A percentile compares a stretch with the other conserved stretches of the same genome.
phyloP scores from a whole-genome alignment of 331 rosid genomes.

The Pyracantha coccinea region DNA sequence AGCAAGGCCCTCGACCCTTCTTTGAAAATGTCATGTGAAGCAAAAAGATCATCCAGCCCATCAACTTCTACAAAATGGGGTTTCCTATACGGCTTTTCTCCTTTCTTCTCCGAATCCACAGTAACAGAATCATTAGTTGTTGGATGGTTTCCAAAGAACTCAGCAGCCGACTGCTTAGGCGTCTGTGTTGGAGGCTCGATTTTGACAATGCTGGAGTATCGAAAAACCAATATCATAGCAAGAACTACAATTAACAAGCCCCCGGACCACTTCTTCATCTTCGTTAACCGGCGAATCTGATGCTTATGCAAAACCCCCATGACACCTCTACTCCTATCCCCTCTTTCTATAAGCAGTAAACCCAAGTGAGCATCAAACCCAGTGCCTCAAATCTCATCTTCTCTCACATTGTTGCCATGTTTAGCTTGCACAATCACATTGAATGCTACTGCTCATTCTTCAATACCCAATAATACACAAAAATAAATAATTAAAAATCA shows the following conservation, averaged over 20 bases:
- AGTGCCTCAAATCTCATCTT: background rate
- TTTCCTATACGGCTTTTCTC: slow-evolving; percentile 21
- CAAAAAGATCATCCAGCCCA: slow-evolving; percentile 56
- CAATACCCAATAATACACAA: background rate
- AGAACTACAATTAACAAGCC: slow-evolving; percentile 63
- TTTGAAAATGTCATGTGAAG: slow-evolving; percentile 30
- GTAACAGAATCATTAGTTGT: slow-evolving; percentile 19
- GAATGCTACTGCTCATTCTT: background rate
- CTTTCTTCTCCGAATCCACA: slow-evolving; percentile 17
- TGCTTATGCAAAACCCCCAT: background rate
- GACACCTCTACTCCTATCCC: background rate
- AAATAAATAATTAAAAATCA: background rate
- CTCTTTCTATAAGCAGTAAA: background rate
- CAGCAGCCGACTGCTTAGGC: slow-evolving; percentile 45
- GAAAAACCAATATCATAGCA: slow-evolving; percentile 41
- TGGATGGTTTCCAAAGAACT: slow-evolving; percentile 48
- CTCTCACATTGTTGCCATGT: background rate
- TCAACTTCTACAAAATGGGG: slow-evolving; percentile 43
- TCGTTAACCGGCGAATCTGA: background rate
- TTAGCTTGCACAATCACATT: background rate
- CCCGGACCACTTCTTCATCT: slow-evolving; percentile 90
- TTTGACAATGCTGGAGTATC: slow-evolving; percentile 39
- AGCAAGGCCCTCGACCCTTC: slow-evolving; percentile 48
- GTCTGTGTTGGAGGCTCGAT: slow-evolving; percentile 36
- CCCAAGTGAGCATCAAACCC: background rate